Evolutionary conservation across 176 grass and related monocot species (phyloP), one percentile per base, ranked within the genome.

Genomic region (Rhynchospora pubera): DNA sequence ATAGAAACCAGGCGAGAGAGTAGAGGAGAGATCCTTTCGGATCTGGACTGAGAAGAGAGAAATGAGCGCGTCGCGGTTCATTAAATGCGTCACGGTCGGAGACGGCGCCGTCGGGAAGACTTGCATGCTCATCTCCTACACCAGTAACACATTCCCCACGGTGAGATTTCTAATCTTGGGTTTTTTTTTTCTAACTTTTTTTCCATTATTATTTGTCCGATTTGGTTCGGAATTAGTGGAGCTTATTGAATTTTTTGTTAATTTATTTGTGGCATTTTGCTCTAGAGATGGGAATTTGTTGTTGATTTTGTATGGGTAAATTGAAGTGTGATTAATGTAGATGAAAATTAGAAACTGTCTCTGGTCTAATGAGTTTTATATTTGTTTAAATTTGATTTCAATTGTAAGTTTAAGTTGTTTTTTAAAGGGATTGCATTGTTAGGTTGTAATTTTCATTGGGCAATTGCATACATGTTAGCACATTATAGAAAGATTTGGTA

Each of bases 71-170:
- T 86, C 85, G 34, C 59, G 78, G 85, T 86, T 86, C 74, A 82
- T 86, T 19, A 86, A 86, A 80, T 86, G 85, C 21, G 85, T 86
- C 13, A 86, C 85, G 11, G 85, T 86, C 52, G 85, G 85, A 13
- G 85, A 86, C 16, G 85, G 85, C 51, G 85, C 85, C 34, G 85
- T 86, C 19, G 85, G 85, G 2, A 86, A 86, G 65, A 86, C 85
- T 61, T 86, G 85, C 64, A 86, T 86, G 85, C 64, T 86, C 60
- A 86, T 86, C 50, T 86, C 85, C 65, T 86, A 86, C 64, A 86
- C 85, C 65, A 86, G 85, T 65, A 86, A 86, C 53, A 86, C 85
- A 53, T 86, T 86, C 50, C 85, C 85, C 63, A 82, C 85, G 85
- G 85, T 86, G 34, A 81, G 32, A 19, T 60, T 48, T 15, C 15